Evolutionary conservation across 106 monocot genomes (phyloP).

Genomic region (Ottelia alismoides): DNA sequence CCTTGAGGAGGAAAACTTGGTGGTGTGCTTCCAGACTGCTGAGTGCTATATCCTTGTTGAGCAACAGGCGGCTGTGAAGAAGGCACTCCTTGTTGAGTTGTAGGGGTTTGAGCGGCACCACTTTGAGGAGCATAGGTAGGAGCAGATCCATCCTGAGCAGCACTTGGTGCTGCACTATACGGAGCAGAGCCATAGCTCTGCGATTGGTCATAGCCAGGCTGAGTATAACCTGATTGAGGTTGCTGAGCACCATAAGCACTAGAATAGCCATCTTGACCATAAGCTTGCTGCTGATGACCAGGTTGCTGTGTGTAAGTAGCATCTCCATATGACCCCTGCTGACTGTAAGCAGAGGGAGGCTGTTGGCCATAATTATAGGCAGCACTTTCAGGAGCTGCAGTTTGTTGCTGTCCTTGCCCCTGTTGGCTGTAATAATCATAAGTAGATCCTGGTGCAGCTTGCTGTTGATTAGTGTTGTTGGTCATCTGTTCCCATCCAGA

Average conservation of each 20-base stretch:
- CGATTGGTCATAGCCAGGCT: conserved; percentile 16
- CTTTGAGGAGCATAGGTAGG: conserved; percentile 9
- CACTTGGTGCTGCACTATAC: neutral
- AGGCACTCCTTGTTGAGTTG: conserved; percentile 1
- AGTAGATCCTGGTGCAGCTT: conserved; percentile 5
- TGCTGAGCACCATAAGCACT: conserved; percentile 4
- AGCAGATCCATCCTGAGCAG: conserved; percentile 10
- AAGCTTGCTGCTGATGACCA: conserved; percentile 10
- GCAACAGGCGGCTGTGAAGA: conserved; percentile 2
- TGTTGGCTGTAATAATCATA: conserved; percentile 28
- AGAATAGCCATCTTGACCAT: conserved; percentile 16
- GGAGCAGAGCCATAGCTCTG: conserved; percentile 6
- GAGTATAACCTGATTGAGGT: conserved; percentile 10
- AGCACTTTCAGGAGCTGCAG: conserved; percentile 3
- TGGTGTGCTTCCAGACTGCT: neutral
- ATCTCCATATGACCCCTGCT: conserved; percentile 12
- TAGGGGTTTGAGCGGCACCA: conserved; percentile 5
- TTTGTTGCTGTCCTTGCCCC: conserved; percentile 6
- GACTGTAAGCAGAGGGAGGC: conserved; percentile 7
- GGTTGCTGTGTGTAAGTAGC: conserved; percentile 11
- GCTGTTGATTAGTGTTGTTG: conserved; percentile 10
- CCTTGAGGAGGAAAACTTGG: conserved; percentile 1
- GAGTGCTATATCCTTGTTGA: conserved; percentile 2
- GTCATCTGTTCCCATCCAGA: conserved; percentile 18
- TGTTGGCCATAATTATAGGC: conserved; percentile 14